Evolutionary conservation across 306 rosid genomes (phyloP).

Genomic region (Urtica urens): DNA sequence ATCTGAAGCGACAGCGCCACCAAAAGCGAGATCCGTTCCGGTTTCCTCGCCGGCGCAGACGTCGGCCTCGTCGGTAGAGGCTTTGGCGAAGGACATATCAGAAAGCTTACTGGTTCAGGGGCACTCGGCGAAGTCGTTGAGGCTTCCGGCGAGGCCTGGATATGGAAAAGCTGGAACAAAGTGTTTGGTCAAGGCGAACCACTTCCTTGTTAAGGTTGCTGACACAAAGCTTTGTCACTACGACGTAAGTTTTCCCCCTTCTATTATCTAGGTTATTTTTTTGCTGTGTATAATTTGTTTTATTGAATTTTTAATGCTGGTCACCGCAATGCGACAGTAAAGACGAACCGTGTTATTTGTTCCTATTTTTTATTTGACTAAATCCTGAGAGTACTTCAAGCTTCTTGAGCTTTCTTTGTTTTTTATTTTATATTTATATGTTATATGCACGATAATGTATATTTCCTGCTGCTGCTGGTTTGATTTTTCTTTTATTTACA

Average conservation of each 20-base stretch:
- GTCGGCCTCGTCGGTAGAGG: background rate
- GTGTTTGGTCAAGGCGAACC: background rate
- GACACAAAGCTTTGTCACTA: background rate
- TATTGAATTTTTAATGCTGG: too few species aligned
- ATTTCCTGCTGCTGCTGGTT: too few species aligned
- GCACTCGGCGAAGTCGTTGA: background rate
- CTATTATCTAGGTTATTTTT: too few species aligned
- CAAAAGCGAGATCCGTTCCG: background rate
- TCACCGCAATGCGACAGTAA: too few species aligned
- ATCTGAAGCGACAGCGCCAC: background rate
- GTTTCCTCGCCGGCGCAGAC: background rate
- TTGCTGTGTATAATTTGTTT: too few species aligned
- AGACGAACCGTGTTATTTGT: too few species aligned
- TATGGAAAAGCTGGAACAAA: background rate
- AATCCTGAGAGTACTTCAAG: background rate
- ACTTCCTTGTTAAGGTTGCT: background rate
- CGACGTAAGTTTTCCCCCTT: background rate
- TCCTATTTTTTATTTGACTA: too few species aligned
- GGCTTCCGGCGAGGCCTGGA: slow-evolving; percentile 1
- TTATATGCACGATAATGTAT: too few species aligned
- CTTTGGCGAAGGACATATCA: background rate
- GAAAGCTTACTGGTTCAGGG: too few species aligned
- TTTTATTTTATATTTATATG: background rate
- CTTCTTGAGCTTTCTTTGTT: background rate
- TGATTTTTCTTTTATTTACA: too few species aligned